Conservation (phyloP, 2,329 filamentous ascomycete species). For the Colletotrichum phormii region DNA sequence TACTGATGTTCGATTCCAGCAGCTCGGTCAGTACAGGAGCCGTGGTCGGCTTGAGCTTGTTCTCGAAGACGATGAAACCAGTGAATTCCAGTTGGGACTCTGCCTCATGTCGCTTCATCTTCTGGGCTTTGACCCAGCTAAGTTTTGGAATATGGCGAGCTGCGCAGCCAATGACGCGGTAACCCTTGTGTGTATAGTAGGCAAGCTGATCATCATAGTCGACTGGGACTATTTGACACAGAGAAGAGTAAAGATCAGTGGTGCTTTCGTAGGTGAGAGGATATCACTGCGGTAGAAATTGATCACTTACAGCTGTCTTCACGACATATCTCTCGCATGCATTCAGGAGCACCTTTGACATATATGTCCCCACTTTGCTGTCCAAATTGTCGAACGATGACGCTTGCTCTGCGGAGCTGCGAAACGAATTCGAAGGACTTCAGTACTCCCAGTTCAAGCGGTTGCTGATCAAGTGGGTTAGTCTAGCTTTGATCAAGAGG, state of each 20-base stretch:
- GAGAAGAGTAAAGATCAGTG: slow-evolving; percentile 17
- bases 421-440: slow-evolving; percentile 96
- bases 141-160: slow-evolving; percentile 88
- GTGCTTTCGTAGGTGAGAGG: not conserved
- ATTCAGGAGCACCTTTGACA: slow-evolving; percentile 96
- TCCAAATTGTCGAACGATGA: slow-evolving; percentile 90
- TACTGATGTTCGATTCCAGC: slow-evolving; percentile 83
- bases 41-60: slow-evolving; percentile 94
- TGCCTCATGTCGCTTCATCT: slow-evolving; percentile 88
- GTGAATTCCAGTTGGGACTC: slow-evolving; percentile 88
- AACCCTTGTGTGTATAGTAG: slow-evolving; percentile 95
- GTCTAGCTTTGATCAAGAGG: not conserved
- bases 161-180: slow-evolving; percentile 95
- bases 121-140: slow-evolving; percentile 94
- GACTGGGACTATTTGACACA: slow-evolving; percentile 69
- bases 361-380: slow-evolving; percentile 87
- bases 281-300: slow-evolving; percentile 47
- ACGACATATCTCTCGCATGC: slow-evolving; percentile 92
- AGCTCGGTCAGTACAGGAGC: slow-evolving; percentile 85
- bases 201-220: slow-evolving; percentile 92
- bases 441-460: slow-evolving; percentile 88
- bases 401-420: slow-evolving; percentile 90
- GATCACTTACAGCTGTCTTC: slow-evolving; percentile 76
- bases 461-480: slow-evolving; percentile 50
- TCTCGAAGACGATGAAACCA: slow-evolving; percentile 98